Evolutionary conservation across 257 asterid genomes (phyloP).

Genomic region (Nicotiana attenuata): DNA sequence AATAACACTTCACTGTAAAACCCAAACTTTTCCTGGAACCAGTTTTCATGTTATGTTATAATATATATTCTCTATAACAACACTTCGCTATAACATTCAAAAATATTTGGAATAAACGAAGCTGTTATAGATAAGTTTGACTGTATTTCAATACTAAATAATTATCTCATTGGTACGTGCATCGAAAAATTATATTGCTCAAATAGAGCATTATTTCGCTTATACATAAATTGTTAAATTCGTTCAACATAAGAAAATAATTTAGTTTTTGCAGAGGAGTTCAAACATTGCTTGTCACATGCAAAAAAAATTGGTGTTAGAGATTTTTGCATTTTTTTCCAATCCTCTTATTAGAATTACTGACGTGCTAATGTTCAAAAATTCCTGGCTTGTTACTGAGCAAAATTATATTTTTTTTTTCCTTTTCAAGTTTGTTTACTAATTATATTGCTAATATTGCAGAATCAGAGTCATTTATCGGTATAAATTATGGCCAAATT

Average conservation of each 20-base stretch:
- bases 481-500: constrained; percentile 66
- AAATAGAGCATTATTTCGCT: neutral
- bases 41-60: no score
- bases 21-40: no score
- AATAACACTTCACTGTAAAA: no score
- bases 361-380: neutral
- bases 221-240: neutral
- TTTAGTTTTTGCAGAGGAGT: neutral
- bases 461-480: constrained; percentile 58
- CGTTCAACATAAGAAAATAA: no score
- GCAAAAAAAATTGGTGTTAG: neutral
- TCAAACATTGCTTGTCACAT: neutral
- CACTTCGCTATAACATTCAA: no score
- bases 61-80: no score
- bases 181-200: neutral
- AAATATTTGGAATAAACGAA: no score
- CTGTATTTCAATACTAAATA: neutral
- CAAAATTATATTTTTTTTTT: neutral
- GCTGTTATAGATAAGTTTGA: no score
- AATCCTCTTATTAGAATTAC: neutral
- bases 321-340: neutral
- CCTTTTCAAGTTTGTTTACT: neutral
- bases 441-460: neutral
- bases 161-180: neutral
- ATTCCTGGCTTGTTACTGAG: neutral